phyloP scores from a whole-genome alignment of 495 filamentous ascomycete species.

The Aspergillus nidulans region DNA sequence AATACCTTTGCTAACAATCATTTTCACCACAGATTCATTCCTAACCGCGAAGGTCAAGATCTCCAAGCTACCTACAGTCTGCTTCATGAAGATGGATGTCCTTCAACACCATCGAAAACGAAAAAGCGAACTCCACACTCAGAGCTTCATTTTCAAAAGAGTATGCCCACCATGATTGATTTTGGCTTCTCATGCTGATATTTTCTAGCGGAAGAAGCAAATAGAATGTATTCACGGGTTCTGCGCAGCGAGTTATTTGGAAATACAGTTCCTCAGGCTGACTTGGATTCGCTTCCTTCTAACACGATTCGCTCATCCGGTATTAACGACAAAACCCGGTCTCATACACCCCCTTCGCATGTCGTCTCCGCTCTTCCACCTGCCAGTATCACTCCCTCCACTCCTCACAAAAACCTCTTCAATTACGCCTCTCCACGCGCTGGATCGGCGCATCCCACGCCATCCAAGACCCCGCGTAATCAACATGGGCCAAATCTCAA shows the following conservation, averaged over 20 bases:
- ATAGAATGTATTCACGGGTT: constrained; percentile 83
- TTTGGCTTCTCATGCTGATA: constrained; percentile 33
- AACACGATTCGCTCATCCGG: constrained; percentile 55
- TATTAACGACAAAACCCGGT: constrained; percentile 64
- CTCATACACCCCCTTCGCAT: constrained; percentile 75
- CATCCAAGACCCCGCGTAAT: constrained; percentile 83
- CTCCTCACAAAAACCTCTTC: constrained; percentile 96
- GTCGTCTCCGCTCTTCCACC: constrained; percentile 57
- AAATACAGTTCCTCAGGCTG: constrained; percentile 75
- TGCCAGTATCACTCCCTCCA: constrained; percentile 77
- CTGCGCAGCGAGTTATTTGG: constrained; percentile 90
- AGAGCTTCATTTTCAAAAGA: constrained; percentile 89
- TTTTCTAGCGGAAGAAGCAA: constrained; percentile 83
- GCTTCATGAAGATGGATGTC: constrained; percentile 85
- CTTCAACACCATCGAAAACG: constrained; percentile 78
- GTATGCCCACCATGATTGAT: constrained; percentile 46
- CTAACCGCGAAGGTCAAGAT: constrained; percentile 89
- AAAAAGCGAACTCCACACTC: constrained; percentile 83
- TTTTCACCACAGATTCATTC: constrained; percentile 70
- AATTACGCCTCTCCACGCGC: constrained; percentile 79
- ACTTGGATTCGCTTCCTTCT: constrained; percentile 60
- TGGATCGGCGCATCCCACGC: constrained; percentile 71
- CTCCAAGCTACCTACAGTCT: constrained; percentile 86
- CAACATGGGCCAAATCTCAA: constrained; percentile 81
- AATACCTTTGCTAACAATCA: constrained; percentile 2